These are phyloP conservation scores for Talaromyces rugulosus DNA, from an alignment of 2,329 filamentous ascomycete genomes.

Conservation along the genomic window DNA sequence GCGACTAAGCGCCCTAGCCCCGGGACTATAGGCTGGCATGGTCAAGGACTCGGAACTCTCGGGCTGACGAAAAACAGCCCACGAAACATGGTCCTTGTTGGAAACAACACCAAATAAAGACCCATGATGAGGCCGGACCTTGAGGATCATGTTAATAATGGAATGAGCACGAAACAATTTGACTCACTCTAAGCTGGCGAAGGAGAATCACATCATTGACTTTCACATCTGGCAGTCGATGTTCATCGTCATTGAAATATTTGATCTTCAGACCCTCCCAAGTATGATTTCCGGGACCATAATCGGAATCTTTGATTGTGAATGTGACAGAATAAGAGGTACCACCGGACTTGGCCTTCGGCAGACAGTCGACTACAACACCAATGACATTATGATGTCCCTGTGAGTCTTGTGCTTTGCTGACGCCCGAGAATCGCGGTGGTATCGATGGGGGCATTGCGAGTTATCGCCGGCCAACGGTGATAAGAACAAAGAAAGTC, in stretches of 20 bases:
- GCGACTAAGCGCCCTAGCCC: constrained; percentile 21
- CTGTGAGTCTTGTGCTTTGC: constrained; percentile 36
- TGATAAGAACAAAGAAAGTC: not conserved
- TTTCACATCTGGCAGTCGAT: constrained; percentile 41
- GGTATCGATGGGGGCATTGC: constrained; percentile 29
- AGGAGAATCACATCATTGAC: constrained; percentile 64
- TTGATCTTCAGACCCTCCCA: constrained; percentile 49
- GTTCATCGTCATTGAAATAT: constrained; percentile 55
- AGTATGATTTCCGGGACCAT: constrained; percentile 34
- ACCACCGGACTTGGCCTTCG: constrained; percentile 49
- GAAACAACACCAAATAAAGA: constrained; percentile 22
- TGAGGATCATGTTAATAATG: not conserved
- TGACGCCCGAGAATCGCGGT: constrained; percentile 44
- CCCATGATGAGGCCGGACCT: constrained; percentile 22
- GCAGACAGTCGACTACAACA: constrained; percentile 62
- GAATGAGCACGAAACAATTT: constrained; percentile 9
- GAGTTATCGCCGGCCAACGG: not conserved
- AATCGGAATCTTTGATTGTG: constrained; percentile 55
- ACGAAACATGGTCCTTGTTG: constrained; percentile 24
- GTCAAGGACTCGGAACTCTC: constrained; percentile 17
- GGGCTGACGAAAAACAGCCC: constrained; percentile 32
- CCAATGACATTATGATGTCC: constrained; percentile 60
- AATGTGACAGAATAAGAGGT: constrained; percentile 60
- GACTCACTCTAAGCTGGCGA: constrained; percentile 51
- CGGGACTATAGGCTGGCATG: constrained; percentile 25